phyloP scores from a whole-genome alignment of 768 basidiomycete genomes.

The Lentinula boryana region DNA sequence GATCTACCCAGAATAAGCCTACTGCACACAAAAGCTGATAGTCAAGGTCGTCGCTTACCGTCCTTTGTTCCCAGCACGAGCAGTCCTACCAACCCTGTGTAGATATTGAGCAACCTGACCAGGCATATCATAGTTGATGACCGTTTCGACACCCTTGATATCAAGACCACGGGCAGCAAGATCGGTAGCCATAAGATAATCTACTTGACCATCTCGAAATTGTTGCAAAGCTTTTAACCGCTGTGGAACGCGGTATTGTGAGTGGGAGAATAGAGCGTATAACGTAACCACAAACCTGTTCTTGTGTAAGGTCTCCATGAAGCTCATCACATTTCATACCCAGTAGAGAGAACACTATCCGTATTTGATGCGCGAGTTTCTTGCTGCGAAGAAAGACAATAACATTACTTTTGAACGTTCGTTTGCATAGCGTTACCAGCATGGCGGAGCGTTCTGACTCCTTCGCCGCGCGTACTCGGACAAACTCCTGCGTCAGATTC shows the following conservation, averaged over 20 bases:
- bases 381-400: conserved; percentile 97
- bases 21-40: background rate
- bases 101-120: conserved; percentile 88
- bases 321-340: conserved; percentile 88
- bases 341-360: conserved; percentile 85
- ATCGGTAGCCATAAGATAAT: conserved; percentile 95
- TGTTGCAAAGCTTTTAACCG: conserved; percentile 79
- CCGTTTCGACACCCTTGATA: conserved; percentile 95
- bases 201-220: conserved; percentile 85
- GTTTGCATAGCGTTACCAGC: conserved; percentile 78
- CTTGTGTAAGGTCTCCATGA: conserved; percentile 94
- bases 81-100: conserved; percentile 96
- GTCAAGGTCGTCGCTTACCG: conserved; percentile 46
- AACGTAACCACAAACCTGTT: conserved; percentile 56
- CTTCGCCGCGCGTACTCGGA: conserved; percentile 79
- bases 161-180: conserved; percentile 93
- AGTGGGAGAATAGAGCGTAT: background rate
- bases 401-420: conserved; percentile 77
- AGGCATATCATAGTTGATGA: conserved; percentile 99
- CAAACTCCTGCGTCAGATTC: conserved; percentile 89
- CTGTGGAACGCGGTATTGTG: conserved; percentile 28
- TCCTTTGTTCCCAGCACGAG: conserved; percentile 89
- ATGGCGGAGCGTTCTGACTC: conserved; percentile 73
- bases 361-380: conserved; percentile 95
- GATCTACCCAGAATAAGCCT: conserved; percentile 44